These are phyloP conservation scores for Cajanus cajan DNA, from an alignment of 306 rosid genomes.

Conservation along the genomic window DNA sequence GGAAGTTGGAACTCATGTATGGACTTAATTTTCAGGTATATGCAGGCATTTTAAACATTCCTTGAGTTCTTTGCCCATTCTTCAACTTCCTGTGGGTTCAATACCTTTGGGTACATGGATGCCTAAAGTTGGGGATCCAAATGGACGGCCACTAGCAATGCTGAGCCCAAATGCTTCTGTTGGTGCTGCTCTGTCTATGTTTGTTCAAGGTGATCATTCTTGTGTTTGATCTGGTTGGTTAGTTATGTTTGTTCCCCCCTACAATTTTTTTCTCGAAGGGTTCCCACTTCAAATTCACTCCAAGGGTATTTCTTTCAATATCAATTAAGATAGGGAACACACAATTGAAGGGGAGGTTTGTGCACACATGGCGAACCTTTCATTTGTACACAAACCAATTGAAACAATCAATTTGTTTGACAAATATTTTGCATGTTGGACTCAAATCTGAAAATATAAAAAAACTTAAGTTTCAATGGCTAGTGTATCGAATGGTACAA, in stretches of 20 bases:
- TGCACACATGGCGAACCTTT: neutral
- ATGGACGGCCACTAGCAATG: conserved; percentile 64
- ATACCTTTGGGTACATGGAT: conserved; percentile 82
- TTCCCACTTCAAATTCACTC: neutral
- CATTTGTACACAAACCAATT: neutral
- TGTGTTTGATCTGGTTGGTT: conserved; percentile 23
- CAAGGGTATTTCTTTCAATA: conserved; percentile 18
- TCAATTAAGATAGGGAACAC: neutral
- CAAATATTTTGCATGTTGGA: neutral
- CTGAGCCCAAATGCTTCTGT: conserved; percentile 73
- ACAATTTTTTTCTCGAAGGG: neutral
- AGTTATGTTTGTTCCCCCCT: neutral
- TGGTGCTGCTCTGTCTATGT: conserved; percentile 61
- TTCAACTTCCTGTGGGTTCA: conserved; percentile 68
- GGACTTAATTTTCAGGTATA: conserved; percentile 61
- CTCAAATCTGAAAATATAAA: conserved; percentile 12
- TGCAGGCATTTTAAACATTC: conserved; percentile 78
- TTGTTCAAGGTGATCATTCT: conserved; percentile 67
- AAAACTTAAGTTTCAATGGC: neutral
- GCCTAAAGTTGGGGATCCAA: conserved; percentile 76
- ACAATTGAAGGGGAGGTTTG: neutral
- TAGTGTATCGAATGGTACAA: neutral
- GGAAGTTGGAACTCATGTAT: conserved; percentile 43
- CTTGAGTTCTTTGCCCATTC: conserved; percentile 74
- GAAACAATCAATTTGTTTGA: conserved; percentile 16